Percentiles rank a stretch among this genome's conserved stretches.
Evolutionary conservation across 257 asterid genomes (phyloP).

Genomic region (Rhazya stricta): DNA sequence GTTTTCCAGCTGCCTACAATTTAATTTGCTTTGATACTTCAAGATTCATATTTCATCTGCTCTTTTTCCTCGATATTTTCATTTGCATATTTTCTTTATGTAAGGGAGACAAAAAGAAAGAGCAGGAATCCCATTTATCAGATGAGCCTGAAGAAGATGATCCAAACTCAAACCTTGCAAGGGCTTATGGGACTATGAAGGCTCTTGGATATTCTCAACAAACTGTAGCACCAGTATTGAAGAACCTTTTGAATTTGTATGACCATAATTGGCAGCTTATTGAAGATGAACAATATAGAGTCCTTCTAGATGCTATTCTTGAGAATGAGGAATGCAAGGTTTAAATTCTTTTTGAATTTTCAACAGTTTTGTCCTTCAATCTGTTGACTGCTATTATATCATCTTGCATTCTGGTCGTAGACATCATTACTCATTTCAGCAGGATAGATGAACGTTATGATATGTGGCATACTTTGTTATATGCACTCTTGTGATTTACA

Average conservation of each 20-base stretch:
- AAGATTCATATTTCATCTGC: background rate
- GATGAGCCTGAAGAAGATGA: background rate
- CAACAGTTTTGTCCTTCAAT: background rate
- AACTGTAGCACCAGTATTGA: background rate
- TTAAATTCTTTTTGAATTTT: background rate
- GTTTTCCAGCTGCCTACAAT: background rate
- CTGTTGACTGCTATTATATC: background rate
- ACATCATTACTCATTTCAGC: background rate
- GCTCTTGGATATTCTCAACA: slow-evolving; percentile 4
- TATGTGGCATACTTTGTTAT: background rate
- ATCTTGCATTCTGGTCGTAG: background rate
- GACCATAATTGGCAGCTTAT: slow-evolving; percentile 8
- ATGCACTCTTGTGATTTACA: background rate
- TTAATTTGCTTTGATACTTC: background rate
- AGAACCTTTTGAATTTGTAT: slow-evolving; percentile 6
- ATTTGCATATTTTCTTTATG: background rate
- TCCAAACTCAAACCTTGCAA: background rate
- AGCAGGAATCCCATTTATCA: background rate
- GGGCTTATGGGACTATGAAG: slow-evolving; percentile 2
- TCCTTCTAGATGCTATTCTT: slow-evolving; percentile 4
- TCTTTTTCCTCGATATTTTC: background rate
- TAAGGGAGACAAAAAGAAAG: background rate
- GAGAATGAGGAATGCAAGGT: background rate
- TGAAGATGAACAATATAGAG: slow-evolving; percentile 4
- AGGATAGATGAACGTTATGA: background rate